Percentiles rank a stretch among this genome's conserved stretches.
phyloP scores from a whole-genome alignment of 169 alveolate genomes.

The Plasmodium knowlesi region DNA sequence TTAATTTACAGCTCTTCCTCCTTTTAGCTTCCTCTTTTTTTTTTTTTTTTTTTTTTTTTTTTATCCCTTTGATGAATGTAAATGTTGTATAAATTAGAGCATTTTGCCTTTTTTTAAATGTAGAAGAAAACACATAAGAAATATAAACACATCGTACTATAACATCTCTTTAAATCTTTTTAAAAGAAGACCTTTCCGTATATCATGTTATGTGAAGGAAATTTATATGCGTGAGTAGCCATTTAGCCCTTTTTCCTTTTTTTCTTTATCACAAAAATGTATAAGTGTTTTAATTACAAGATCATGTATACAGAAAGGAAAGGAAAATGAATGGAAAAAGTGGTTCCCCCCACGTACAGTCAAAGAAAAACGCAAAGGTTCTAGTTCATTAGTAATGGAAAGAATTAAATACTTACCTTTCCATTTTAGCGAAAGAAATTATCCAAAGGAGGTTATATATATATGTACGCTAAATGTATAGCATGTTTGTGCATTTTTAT shows the following conservation, averaged over 20 bases:
- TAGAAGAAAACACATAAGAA: not conserved
- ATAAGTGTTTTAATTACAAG: not conserved
- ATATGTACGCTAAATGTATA: not conserved
- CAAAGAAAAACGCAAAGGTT: not conserved
- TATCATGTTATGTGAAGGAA: not conserved
- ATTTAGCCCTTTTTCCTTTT: not conserved
- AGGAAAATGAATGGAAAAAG: not conserved
- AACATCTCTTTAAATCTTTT: not conserved
- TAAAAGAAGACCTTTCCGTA: not conserved
- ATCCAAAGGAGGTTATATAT: not conserved
- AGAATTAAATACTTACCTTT: not conserved
- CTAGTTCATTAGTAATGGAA: not conserved
- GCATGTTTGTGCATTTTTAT: not conserved
- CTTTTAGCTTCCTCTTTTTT: constrained; percentile 2
- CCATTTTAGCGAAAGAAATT: not conserved
- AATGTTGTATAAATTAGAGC: not conserved
- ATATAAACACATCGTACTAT: not conserved
- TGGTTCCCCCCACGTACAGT: not conserved
- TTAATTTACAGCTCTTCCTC: not conserved
- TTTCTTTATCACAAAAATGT: not conserved
- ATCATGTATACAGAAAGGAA: not conserved
- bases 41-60: constrained; percentile 12
- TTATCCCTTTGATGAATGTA: not conserved
- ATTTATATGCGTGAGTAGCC: not conserved
- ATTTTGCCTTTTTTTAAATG: not conserved